Evolutionary conservation across 2,329 filamentous ascomycete genomes (phyloP), one percentile per base, ranked within the genome.

Genomic region (Colletotrichum godetiae): DNA sequence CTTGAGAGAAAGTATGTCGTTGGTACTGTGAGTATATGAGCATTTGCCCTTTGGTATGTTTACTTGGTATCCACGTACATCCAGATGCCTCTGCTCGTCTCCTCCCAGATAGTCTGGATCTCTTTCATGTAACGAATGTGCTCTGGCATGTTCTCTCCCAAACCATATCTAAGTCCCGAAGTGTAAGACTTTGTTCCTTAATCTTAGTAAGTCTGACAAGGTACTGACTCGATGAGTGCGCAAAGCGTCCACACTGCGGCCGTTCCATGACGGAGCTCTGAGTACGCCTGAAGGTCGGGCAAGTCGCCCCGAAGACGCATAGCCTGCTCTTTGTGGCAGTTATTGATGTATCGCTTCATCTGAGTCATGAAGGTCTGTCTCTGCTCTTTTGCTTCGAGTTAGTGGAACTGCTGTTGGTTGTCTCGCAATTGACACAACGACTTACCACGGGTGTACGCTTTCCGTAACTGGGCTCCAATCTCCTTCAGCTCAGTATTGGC

Each of bases 1-100:
- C 63, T 79, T 81, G 33, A 82, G 59, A 0, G 81, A 82, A 8
- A 82, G 61, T 4, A 79, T 42, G 27, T 82, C 81, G 42, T 82
- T 82, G n/a, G 78, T 22, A 10, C 74, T 75, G 11, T 22, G 15
- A 5, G 2, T 12, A n/a, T 56, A 22, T 37, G 4, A 11, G 11
- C 5, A 15, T 11, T 19, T 57, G 10, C 42, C 19, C 7, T 37
- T 27, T 27, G 22, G 24, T 6, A 15, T 68, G 8, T 4, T 24
- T 5, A 31, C 11, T 11, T n/a, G 2, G 13, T 5, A 6, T 24
- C 7, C 15, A 56, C 70, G 13, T 65, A 75, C n/a, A 81, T 57
- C 61, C 76, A 74, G 6, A 79, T 67, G 4, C 79, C 46, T 5
- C 79, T 60, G 49, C 74, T 77, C 1, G 76, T 76, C 71, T 81